phyloP scores from a whole-genome alignment of 1,284 basidiomycete genomes.

The Cutaneotrichosporon sp. region DNA sequence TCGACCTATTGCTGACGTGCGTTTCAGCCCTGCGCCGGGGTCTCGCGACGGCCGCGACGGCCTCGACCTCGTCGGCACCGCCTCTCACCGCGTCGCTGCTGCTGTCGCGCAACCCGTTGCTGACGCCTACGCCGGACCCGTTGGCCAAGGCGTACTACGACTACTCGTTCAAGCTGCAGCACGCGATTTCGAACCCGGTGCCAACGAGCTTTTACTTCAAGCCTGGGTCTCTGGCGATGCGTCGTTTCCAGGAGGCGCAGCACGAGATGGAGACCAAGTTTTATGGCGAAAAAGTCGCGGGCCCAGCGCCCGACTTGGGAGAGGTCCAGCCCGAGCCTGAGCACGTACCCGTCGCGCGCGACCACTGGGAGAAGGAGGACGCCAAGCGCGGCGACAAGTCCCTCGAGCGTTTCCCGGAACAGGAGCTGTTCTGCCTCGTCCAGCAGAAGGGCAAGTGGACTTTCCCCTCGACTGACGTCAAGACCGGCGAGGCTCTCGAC shows the following conservation, averaged over 20 bases:
- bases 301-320: constrained; percentile 58
- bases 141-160: constrained; percentile 82
- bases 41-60: constrained; percentile 23
- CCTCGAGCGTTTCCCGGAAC: constrained; percentile 71
- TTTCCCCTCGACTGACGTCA: constrained; percentile 56
- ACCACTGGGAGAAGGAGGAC: constrained; percentile 37
- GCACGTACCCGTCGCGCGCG: constrained; percentile 23
- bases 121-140: constrained; percentile 67
- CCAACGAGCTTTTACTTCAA: constrained; percentile 93
- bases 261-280: constrained; percentile 61
- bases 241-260: constrained; percentile 70
- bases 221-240: constrained; percentile 78
- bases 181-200: constrained; percentile 82
- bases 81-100: constrained; percentile 55
- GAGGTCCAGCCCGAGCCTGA: constrained; percentile 52
- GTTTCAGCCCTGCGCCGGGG: constrained; percentile 13
- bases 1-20: background rate
- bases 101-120: constrained; percentile 74
- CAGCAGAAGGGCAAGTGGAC: constrained; percentile 62
- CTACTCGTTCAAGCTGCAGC: constrained; percentile 77
- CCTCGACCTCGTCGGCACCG: constrained; percentile 21
- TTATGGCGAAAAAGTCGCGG: constrained; percentile 59
- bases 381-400: constrained; percentile 56
- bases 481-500: constrained; percentile 36
- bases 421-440: constrained; percentile 80